Base-by-base conservation (phyloP, 2,329 filamentous ascomycete genomes). In the Botrytis galanthina region DNA sequence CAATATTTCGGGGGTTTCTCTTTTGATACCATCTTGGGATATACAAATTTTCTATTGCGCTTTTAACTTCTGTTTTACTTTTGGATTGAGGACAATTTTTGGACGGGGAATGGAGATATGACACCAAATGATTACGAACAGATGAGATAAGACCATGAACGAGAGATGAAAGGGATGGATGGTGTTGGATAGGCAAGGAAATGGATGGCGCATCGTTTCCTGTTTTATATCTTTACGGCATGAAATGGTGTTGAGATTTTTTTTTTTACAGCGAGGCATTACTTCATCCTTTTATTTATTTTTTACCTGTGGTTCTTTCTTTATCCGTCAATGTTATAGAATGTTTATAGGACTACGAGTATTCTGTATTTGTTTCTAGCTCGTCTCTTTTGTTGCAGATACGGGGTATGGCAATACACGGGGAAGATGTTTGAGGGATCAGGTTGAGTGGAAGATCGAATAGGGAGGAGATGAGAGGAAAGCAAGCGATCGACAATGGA, bases 11-110 rank as follows among this genome's bases (percentile, higher is more conserved):
- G 35, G 67, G 69, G 37, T 8, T 35, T 51, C 37, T 68, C 39
- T 51, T 59, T 68, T 42, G 62, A 72, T 72, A 72, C 71, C 71
- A 68, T 54, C 37, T 68, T 72, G 59, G 32, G 70, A 64, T 71
- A 51, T n/a, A 71, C 48, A 44, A 32, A 14, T 68, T 68, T 48
- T 14, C 37, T 39, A 68, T 72, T 48, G 46, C 48, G 12, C 1
- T 37, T 42, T 48, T 8, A 7, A 26, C 59, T 39, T 10, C 26
- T 29, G 16, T 29, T 68, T 42, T 22, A 12, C 9, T 32, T 32
- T 32, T 42, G n/a, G 10, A 32, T 26, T 18, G 22, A 39, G 16
- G 32, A 54, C 10, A 42, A 44, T 9, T 57, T 32, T 57, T 42
- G 66, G 18, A 39, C 6, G 22, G 42, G 57, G 29, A 63, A 39